A percentile compares a stretch with the other conserved stretches of the same genome.
Conservation (phyloP, 805 yeast genomes). For the Maudiozyma barnettii region DNA sequence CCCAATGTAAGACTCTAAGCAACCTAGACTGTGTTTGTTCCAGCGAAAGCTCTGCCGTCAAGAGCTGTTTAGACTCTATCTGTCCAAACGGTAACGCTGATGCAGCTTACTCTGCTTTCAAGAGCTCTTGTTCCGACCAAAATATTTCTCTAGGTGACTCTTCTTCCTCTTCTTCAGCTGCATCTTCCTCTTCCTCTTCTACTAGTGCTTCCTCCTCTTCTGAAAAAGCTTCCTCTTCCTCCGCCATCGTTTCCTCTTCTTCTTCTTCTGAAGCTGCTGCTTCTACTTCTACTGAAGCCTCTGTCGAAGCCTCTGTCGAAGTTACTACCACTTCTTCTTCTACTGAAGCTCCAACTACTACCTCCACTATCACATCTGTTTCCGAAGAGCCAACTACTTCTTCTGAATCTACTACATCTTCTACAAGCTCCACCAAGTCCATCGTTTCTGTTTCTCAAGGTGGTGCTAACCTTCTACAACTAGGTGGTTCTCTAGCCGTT, state of each 20-base stretch:
- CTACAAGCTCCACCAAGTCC: background rate
- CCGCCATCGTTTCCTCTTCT: slow-evolving; percentile 23
- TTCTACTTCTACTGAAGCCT: slow-evolving; percentile 16
- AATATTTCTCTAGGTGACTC: slow-evolving; percentile 31
- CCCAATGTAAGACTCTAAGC: slow-evolving; percentile 49
- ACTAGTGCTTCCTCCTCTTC: slow-evolving; percentile 27
- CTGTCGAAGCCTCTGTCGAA: slow-evolving; percentile 18
- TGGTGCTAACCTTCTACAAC: slow-evolving; percentile 21
- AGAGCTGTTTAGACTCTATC: slow-evolving; percentile 51
- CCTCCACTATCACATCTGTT: slow-evolving; percentile 18
- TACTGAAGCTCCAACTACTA: slow-evolving; percentile 17
- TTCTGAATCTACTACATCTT: slow-evolving; percentile 5
- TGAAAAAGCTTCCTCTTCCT: slow-evolving; percentile 22
- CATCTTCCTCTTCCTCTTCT: slow-evolving; percentile 29
- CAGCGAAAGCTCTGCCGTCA: slow-evolving; percentile 42
- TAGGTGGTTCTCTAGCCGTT: slow-evolving; percentile 16
- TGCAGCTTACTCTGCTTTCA: slow-evolving; percentile 52
- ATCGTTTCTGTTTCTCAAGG: slow-evolving; percentile 31
- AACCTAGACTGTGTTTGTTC: slow-evolving; percentile 63
- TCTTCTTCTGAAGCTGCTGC: slow-evolving; percentile 23
- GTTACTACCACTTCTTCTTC: slow-evolving; percentile 19
- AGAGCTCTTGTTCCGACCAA: slow-evolving; percentile 41
- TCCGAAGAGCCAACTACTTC: slow-evolving; percentile 18
- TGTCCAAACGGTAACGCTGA: slow-evolving; percentile 60
- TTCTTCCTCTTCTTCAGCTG: slow-evolving; percentile 26